Evolutionary conservation across 2,329 filamentous ascomycete genomes (phyloP).

Genomic region (Fusarium fujikuroi): DNA sequence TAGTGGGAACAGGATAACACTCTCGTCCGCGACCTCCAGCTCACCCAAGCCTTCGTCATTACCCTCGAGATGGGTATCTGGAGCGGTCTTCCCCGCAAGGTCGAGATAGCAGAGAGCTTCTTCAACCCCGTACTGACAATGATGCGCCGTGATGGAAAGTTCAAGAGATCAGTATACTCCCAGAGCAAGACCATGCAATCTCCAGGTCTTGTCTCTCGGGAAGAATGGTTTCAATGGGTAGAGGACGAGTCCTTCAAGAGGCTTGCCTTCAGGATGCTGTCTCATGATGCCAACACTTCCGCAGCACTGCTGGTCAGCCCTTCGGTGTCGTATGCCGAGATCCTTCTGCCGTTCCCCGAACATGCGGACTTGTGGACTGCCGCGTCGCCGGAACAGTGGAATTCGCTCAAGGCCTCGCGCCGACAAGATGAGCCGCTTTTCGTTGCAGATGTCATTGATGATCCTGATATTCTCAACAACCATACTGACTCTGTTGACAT

Average conservation of each 20-base stretch:
- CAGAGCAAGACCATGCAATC: background rate
- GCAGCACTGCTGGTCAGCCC: conserved; percentile 46
- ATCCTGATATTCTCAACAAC: conserved; percentile 37
- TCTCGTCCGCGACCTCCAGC: conserved; percentile 45
- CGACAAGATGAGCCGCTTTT: background rate
- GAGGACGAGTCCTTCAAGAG: conserved; percentile 48
- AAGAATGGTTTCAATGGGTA: conserved; percentile 46
- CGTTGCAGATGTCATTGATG: conserved; percentile 23
- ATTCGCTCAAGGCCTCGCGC: background rate
- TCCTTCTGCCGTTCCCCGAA: conserved; percentile 41
- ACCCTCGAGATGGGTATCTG: conserved; percentile 49
- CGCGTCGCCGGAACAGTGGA: conserved; percentile 43
- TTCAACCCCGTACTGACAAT: conserved; percentile 51
- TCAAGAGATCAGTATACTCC: conserved; percentile 41
- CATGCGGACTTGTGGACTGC: conserved; percentile 43
- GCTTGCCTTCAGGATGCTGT: conserved; percentile 43
- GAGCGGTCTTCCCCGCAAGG: conserved; percentile 52
- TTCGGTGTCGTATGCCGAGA: conserved; percentile 47
- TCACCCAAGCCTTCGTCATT: conserved; percentile 50
- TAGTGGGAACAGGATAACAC: conserved; percentile 50
- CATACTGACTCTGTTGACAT: conserved; percentile 14
- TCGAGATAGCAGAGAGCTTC: conserved; percentile 54
- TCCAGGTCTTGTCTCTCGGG: conserved; percentile 17
- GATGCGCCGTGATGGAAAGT: conserved; percentile 49
- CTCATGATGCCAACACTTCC: conserved; percentile 47